These are phyloP conservation scores for Talaromyces sp. DNA, from an alignment of 2,329 filamentous ascomycete genomes.

Conservation along the genomic window DNA sequence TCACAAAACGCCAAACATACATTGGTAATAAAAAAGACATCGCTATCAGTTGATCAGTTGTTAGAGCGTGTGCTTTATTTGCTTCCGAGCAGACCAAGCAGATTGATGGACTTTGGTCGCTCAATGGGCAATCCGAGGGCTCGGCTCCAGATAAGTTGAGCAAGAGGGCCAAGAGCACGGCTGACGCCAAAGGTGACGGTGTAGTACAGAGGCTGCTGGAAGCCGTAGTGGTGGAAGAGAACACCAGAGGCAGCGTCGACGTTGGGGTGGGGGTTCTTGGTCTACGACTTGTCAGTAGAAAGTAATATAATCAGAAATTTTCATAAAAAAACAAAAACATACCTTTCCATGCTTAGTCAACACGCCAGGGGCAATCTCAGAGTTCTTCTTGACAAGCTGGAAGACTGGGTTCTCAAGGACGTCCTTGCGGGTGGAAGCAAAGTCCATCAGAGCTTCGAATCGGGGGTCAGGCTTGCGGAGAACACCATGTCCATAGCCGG, in stretches of 20 bases:
- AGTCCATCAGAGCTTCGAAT: conserved; percentile 95
- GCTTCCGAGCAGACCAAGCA: conserved; percentile 71
- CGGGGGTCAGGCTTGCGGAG: conserved; percentile 95
- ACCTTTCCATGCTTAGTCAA: conserved; percentile 90
- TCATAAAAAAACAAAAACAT: conserved; percentile 12
- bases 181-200: conserved; percentile 64
- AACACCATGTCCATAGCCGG: conserved; percentile 92
- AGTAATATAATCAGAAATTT: neutral
- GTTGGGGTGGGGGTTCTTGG: conserved; percentile 96
- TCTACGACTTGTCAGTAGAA: conserved; percentile 41
- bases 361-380: conserved; percentile 81
- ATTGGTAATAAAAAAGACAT: neutral
- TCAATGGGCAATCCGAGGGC: conserved; percentile 93
- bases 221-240: conserved; percentile 96
- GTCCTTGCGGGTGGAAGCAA: conserved; percentile 75
- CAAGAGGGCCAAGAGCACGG: conserved; percentile 74
- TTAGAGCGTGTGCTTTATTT: conserved; percentile 16
- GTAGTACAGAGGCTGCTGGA: conserved; percentile 96
- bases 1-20: neutral
- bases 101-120: conserved; percentile 94
- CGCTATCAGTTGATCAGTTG: neutral
- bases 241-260: conserved; percentile 92
- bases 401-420: conserved; percentile 87
- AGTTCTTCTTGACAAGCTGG: conserved; percentile 89
- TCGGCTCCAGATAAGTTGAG: conserved; percentile 93